Base-by-base conservation (phyloP, 1,284 basidiomycete genomes). In the Hemileccinum hortonii region DNA sequence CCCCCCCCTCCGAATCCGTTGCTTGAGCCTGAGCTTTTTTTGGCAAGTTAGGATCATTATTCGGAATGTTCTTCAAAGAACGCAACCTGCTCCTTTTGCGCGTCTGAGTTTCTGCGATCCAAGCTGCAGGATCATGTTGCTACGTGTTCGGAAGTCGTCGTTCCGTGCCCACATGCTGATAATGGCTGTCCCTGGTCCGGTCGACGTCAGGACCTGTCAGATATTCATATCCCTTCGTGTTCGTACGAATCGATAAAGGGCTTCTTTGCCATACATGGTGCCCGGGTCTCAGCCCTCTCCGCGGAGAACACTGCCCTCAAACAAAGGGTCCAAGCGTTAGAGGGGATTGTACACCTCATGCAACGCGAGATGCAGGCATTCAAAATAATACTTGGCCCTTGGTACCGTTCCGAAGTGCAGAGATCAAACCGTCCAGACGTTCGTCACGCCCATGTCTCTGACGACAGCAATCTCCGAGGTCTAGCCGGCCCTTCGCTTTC, bases 271-370 rank as follows among this genome's bases (percentile, higher is more conserved):
- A 55, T 79, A 35, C 75, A 82, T 59, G 74, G 75, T 47, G 59
- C 69, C 29, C 75, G 75, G 33, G 63, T 80, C 10, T 66, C 75
- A 6, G 59, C 69, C 10, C 70, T 89, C 6, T 71, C 71, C 36
- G 74, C 80, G 51, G 84, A 90, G 61, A 90, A 90, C 58, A 65
- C 75, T n/a, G 50, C 78, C 15, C 73, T 90, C 36, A 76, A 78
- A 35, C 74, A 76, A 52, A 76, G 75, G 38, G 69, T 86, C 9
- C 75, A 78, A 26, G 72, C 74, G 0, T 66, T 87, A 19, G 86
- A 89, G 60, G 73, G 74, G 7, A 67, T 74, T 3, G 59, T 84
- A 29, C 72, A 76, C 22, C 66, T 67, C 6, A 68, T 82, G 61
- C 75, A 72, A 47, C 73, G 72, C 36, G 86, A 90, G 49, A 69